Conservation (phyloP, 768 basidiomycete genomes). For the Kwoniella pini region DNA sequence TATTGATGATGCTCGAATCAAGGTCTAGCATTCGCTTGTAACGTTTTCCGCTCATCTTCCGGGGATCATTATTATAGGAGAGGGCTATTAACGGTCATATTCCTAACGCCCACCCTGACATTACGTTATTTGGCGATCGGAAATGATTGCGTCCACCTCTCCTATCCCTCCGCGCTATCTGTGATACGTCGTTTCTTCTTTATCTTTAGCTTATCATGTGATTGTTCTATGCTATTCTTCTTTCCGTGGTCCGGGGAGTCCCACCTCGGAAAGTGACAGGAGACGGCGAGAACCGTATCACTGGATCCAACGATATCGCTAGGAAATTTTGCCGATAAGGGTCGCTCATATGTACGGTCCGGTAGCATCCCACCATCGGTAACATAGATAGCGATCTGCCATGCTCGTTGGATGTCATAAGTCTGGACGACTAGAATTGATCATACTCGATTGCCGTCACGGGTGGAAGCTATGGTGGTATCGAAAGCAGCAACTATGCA, state of each 20-base stretch:
- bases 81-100: not conserved
- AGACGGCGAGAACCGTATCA: no score
- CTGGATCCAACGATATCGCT: no score
- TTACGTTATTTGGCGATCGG: not conserved
- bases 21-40: not conserved
- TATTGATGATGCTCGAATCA: not conserved
- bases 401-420: no score
- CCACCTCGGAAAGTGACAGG: no score
- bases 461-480: not conserved
- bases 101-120: not conserved
- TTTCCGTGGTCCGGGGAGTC: not conserved
- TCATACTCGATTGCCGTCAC: no score
- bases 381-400: no score
- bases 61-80: not conserved
- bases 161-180: not conserved
- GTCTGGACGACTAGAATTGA: no score
- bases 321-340: no score
- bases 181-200: not conserved
- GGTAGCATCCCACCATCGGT: no score
- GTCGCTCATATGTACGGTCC: no score
- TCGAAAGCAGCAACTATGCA: slow-evolving; percentile 2
- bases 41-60: slow-evolving; percentile 18
- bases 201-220: slow-evolving; percentile 4
- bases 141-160: no score
- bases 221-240: not conserved